Percentiles rank a stretch among this genome's conserved stretches.
Evolutionary conservation across 1,139 yeast species (phyloP).

Genomic region (Nakaseomyces glabratus): DNA sequence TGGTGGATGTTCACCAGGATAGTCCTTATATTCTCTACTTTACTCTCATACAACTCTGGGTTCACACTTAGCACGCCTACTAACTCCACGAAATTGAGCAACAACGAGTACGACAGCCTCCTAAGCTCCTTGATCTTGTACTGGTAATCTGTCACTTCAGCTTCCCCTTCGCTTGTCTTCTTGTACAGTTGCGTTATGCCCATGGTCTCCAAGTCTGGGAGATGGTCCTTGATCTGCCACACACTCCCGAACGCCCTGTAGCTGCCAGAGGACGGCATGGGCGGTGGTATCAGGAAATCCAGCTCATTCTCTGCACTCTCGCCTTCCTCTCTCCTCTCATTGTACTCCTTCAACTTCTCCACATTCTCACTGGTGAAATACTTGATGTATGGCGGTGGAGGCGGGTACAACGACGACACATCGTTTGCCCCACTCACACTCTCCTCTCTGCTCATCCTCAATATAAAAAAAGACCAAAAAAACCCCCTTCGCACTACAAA

Average conservation of each 20-base stretch:
- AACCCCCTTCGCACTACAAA: too few relatives aligned
- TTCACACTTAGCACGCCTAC: constrained; percentile 62
- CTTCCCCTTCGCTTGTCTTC: constrained; percentile 12
- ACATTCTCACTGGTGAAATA: constrained; percentile 58
- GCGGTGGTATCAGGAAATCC: constrained; percentile 56
- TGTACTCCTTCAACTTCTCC: constrained; percentile 32
- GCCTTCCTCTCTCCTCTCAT: constrained; percentile 10
- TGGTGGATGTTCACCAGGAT: constrained; percentile 81
- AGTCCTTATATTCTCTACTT: constrained; percentile 62
- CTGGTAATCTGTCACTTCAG: constrained; percentile 34
- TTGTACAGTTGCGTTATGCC: constrained; percentile 62
- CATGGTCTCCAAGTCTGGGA: constrained; percentile 57
- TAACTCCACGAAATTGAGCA: constrained; percentile 64
- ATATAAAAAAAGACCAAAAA: too few relatives aligned
- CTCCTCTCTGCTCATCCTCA: constrained; percentile 1
- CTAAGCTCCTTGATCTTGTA: constrained; percentile 59
- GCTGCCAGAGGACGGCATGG: constrained; percentile 47
- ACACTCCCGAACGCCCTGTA: constrained; percentile 75
- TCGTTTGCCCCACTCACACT: constrained; percentile 4
- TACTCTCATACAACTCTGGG: constrained; percentile 56
- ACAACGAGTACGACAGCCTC: constrained; percentile 55
- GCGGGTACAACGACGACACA: constrained; percentile 65
- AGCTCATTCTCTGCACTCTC: constrained; percentile 30
- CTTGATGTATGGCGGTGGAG: constrained; percentile 72
- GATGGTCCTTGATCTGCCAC: constrained; percentile 63